Evolutionary conservation across 352 stramenopile genomes (phyloP).

Genomic region (Phytophthora citricola): DNA sequence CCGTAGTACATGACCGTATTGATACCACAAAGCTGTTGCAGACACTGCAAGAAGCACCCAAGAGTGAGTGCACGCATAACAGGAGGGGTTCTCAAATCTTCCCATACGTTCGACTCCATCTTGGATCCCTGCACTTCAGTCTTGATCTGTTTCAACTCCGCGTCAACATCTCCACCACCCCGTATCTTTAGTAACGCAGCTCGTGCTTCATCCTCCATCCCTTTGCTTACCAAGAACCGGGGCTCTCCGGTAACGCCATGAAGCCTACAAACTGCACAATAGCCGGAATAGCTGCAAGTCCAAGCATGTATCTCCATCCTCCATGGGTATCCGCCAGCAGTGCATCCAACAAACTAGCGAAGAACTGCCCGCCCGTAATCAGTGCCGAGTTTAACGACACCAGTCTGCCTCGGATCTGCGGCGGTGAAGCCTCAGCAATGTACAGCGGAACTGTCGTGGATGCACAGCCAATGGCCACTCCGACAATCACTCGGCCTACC

Average conservation of each 20-base stretch:
- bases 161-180: slow-evolving; percentile 53
- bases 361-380: slow-evolving; percentile 82
- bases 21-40: slow-evolving; percentile 81
- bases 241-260: slow-evolving; percentile 70
- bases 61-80: slow-evolving; percentile 48
- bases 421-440: slow-evolving; percentile 76
- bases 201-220: slow-evolving; percentile 50
- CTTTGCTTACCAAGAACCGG: slow-evolving; percentile 60
- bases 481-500: slow-evolving; percentile 64
- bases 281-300: slow-evolving; percentile 68
- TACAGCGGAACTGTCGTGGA: slow-evolving; percentile 85
- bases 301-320: slow-evolving; percentile 87
- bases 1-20: slow-evolving; percentile 90
- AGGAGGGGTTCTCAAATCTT: slow-evolving; percentile 39
- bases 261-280: slow-evolving; percentile 75
- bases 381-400: slow-evolving; percentile 84
- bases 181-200: slow-evolving; percentile 59
- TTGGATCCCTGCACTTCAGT: slow-evolving; percentile 46
- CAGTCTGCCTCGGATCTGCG: slow-evolving; percentile 64
- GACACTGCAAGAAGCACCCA: slow-evolving; percentile 49
- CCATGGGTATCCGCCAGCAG: slow-evolving; percentile 54
- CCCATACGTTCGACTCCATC: slow-evolving; percentile 37
- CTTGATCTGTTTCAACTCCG: slow-evolving; percentile 68
- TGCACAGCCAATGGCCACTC: slow-evolving; percentile 69
- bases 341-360: slow-evolving; percentile 70